Evolutionary conservation across 2,329 filamentous ascomycete genomes (phyloP).

Genomic region (Chaetoscypha palmicola): DNA sequence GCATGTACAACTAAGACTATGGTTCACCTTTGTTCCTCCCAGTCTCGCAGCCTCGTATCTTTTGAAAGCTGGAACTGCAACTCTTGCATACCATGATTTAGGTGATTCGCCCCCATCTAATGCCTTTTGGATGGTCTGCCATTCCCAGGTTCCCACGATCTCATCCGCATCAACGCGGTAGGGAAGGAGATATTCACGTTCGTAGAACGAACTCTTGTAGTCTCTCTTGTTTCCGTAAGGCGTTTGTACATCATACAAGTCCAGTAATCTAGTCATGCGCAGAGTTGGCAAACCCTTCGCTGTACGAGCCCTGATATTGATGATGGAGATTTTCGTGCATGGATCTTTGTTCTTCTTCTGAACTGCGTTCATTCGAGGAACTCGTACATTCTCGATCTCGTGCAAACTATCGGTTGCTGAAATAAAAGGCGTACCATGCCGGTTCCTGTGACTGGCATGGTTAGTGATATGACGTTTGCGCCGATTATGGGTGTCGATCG

Average conservation of each 20-base stretch:
- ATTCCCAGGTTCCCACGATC: slow-evolving; percentile 1
- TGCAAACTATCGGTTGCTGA: not conserved
- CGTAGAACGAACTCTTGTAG: not conserved
- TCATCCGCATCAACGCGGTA: not conserved
- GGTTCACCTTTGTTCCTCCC: not conserved
- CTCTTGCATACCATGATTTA: not conserved
- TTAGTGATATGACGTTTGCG: not conserved
- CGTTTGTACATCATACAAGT: not conserved
- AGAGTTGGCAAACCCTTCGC: not conserved
- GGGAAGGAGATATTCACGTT: slow-evolving; percentile 4
- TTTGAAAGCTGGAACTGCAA: slow-evolving; percentile 1
- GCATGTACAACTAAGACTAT: slow-evolving; percentile 5
- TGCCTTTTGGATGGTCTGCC: not conserved
- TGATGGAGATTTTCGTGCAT: not conserved
- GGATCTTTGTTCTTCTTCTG: not conserved
- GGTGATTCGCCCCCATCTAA: not conserved
- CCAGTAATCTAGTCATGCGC: slow-evolving; percentile 1
- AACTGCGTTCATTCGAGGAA: not conserved
- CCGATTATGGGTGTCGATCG: not conserved
- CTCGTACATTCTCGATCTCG: not conserved
- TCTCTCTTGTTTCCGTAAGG: slow-evolving; percentile 1
- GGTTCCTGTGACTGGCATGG: not conserved
- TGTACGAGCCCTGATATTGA: not conserved
- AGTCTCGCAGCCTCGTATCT: slow-evolving; percentile 8
- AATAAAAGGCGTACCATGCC: not conserved